phyloP scores from a whole-genome alignment of 2,329 filamentous ascomycete genomes.

The Pseudocercospora ulei region DNA sequence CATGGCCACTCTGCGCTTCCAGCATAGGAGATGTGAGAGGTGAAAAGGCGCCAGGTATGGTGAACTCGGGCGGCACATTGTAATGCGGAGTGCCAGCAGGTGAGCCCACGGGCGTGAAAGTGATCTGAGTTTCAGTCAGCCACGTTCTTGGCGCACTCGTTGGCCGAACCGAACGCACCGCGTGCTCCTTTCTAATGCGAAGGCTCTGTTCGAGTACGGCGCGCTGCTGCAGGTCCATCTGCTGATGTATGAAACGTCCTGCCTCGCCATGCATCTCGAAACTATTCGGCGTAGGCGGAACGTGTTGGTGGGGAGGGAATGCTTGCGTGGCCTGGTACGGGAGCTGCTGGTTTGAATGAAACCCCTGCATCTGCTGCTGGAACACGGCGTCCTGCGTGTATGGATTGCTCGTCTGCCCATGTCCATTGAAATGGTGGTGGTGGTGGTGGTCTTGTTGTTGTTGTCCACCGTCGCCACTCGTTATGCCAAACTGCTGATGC shows the following conservation, averaged over 20 bases:
- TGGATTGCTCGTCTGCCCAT: slow-evolving; percentile 17
- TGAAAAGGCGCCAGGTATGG: slow-evolving; percentile 63
- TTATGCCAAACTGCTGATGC: slow-evolving; percentile 25
- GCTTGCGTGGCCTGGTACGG: slow-evolving; percentile 37
- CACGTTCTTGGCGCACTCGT: slow-evolving; percentile 15
- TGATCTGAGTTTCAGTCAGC: slow-evolving; percentile 23
- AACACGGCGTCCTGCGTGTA: slow-evolving; percentile 24
- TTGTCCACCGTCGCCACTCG: slow-evolving; percentile 17
- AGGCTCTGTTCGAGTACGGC: slow-evolving; percentile 57
- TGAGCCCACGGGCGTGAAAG: slow-evolving; percentile 69
- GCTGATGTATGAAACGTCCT: slow-evolving; percentile 48
- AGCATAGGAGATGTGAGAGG: slow-evolving; percentile 72
- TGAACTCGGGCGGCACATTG: slow-evolving; percentile 46
- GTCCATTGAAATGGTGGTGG: slow-evolving; percentile 12
- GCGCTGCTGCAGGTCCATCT: slow-evolving; percentile 47
- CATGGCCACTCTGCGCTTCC: slow-evolving; percentile 54
- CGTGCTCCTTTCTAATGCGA: slow-evolving; percentile 58
- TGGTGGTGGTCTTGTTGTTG: slow-evolving; percentile 19
- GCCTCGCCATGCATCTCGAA: slow-evolving; percentile 59
- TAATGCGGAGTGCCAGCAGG: slow-evolving; percentile 77
- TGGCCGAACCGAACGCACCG: slow-evolving; percentile 46
- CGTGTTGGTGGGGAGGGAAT: slow-evolving; percentile 45
- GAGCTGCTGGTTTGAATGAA: slow-evolving; percentile 31
- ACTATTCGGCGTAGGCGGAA: slow-evolving; percentile 72
- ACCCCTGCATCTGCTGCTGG: slow-evolving; percentile 26